Conservation (phyloP, 129 eudicot genomes). For the Chrysanthemum seticuspe region DNA sequence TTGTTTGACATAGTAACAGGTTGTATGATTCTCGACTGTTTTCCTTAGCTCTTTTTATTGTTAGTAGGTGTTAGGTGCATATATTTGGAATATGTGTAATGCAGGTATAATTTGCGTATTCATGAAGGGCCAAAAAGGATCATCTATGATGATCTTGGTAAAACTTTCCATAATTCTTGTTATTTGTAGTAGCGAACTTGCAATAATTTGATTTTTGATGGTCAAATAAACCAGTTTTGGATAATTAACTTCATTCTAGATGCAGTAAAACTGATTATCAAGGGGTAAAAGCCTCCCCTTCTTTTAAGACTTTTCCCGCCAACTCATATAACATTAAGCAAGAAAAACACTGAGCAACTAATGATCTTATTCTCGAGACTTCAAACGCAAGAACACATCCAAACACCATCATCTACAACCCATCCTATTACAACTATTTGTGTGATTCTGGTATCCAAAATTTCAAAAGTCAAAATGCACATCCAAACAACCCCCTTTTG, state of each 20-base stretch:
- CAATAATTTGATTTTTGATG: too few species aligned
- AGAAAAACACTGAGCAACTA: too few species aligned
- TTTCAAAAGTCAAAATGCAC: conserved; percentile 20
- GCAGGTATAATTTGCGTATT: not conserved
- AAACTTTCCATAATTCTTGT: not conserved
- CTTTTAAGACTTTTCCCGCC: too few species aligned
- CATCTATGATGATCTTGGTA: not conserved
- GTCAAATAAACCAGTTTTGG: not conserved
- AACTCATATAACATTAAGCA: too few species aligned
- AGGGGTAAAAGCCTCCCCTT: too few species aligned
- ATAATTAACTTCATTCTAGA: not conserved
- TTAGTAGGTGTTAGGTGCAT: not conserved
- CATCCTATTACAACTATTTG: too few species aligned
- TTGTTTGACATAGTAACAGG: not conserved
- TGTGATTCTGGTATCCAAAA: not conserved
- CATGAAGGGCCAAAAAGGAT: not conserved
- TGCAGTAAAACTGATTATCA: too few species aligned
- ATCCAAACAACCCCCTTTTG: conserved; percentile 10
- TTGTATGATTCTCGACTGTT: not conserved
- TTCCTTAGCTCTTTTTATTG: not conserved
- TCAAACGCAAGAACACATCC: too few species aligned
- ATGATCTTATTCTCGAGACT: too few species aligned
- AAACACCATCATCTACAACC: too few species aligned
- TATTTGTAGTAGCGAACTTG: not conserved
- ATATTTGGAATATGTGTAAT: not conserved